Percentiles rank a stretch among this genome's conserved stretches.
These are phyloP conservation scores for Eleusine indica DNA, from an alignment of 176 grass and related monocot genomes.

Conservation along the genomic window DNA sequence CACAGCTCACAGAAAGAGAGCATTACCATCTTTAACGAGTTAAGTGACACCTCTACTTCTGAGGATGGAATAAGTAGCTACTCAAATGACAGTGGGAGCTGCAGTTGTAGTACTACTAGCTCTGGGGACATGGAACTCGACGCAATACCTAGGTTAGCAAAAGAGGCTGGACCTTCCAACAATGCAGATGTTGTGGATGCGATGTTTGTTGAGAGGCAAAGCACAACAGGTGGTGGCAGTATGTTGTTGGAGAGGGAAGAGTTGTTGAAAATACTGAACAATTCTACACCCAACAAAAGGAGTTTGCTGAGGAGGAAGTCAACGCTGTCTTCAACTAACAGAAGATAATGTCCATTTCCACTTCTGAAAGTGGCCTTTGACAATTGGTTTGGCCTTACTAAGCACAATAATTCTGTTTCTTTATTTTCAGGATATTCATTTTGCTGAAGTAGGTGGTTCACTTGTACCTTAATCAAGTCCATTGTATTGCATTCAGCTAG, in stretches of 20 bases:
- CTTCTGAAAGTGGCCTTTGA: neutral
- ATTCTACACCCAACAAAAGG: constrained; percentile 26
- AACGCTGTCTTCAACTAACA: constrained; percentile 57
- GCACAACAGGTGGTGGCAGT: constrained; percentile 14
- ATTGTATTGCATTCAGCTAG: too few species aligned
- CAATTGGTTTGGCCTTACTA: constrained; percentile 28
- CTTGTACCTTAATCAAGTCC: neutral
- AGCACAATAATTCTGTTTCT: neutral
- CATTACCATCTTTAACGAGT: constrained; percentile 54
- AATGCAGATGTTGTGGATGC: constrained; percentile 32
- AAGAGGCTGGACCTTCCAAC: constrained; percentile 51
- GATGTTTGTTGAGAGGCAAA: constrained; percentile 35
- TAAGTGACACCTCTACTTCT: constrained; percentile 52
- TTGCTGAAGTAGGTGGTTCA: neutral
- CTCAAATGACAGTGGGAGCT: constrained; percentile 32
- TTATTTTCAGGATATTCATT: constrained; percentile 1
- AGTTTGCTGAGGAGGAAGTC: constrained; percentile 59
- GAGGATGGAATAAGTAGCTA: constrained; percentile 45
- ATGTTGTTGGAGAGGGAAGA: neutral
- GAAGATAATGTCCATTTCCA: neutral
- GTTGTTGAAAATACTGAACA: constrained; percentile 14
- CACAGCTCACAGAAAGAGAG: constrained; percentile 54
- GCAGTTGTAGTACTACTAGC: constrained; percentile 36
- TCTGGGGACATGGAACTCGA: constrained; percentile 36
- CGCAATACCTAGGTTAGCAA: constrained; percentile 6